These are phyloP conservation scores for Phytophthora constricta DNA, from an alignment of 352 stramenopile species.

Conservation along the genomic window DNA sequence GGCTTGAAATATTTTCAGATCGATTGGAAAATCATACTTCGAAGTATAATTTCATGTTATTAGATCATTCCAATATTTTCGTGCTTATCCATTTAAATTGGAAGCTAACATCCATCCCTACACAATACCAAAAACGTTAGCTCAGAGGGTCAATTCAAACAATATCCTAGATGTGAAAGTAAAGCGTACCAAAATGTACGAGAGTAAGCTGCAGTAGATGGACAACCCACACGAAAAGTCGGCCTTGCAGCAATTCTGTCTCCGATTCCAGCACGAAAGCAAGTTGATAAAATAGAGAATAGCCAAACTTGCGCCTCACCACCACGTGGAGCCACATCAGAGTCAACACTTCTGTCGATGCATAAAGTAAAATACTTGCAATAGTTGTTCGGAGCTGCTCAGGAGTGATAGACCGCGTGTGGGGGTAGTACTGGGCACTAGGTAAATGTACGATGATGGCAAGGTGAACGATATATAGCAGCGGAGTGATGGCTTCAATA, in stretches of 20 bases:
- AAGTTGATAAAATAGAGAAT: constrained; percentile 9
- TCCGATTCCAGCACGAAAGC: constrained; percentile 14
- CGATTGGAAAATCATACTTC: too few species aligned
- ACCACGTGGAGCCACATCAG: constrained; percentile 3
- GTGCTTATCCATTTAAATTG: background rate
- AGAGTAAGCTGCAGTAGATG: background rate
- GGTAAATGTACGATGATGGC: constrained; percentile 15
- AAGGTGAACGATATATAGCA: constrained; percentile 1
- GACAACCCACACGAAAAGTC: background rate
- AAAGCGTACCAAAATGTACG: background rate
- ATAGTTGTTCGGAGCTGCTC: constrained; percentile 16
- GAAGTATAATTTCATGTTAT: too few species aligned
- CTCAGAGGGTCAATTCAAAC: background rate
- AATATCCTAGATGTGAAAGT: background rate
- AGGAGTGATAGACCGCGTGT: background rate
- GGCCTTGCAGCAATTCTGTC: background rate
- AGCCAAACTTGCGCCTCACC: constrained; percentile 6
- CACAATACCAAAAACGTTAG: background rate
- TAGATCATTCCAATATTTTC: background rate
- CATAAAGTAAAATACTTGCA: constrained; percentile 13
- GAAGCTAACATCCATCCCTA: background rate
- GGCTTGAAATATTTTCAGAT: too few species aligned
- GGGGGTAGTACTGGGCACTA: constrained; percentile 24
- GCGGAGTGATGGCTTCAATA: background rate
- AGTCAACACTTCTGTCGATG: background rate